phyloP scores from a whole-genome alignment of 2,329 filamentous ascomycete species.

The Xylaria polymorpha region DNA sequence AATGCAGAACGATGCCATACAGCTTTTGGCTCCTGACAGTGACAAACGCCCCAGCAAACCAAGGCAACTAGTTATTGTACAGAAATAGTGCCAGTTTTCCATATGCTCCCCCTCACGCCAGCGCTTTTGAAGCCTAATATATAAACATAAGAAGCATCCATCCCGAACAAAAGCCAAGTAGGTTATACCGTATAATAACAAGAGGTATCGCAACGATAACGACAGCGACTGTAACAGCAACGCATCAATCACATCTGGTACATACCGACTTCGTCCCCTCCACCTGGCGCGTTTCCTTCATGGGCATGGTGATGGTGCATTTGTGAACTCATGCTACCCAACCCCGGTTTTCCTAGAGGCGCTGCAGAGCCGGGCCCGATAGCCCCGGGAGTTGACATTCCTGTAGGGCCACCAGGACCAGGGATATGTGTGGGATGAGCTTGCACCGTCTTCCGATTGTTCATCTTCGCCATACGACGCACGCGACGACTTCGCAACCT shows the following conservation, averaged over 20 bases:
- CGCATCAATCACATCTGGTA: conserved; percentile 85
- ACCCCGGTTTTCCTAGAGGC: conserved; percentile 73
- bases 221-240: conserved; percentile 55
- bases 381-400: conserved; percentile 71
- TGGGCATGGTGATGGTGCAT: conserved; percentile 82
- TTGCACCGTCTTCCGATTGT: conserved; percentile 80
- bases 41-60: conserved; percentile 55
- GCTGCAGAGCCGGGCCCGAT: conserved; percentile 68
- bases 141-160: conserved; percentile 51
- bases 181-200: conserved; percentile 50
- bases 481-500: conserved; percentile 90
- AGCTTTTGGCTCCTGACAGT: conserved; percentile 49
- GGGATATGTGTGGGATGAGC: conserved; percentile 73
- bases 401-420: conserved; percentile 72
- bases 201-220: conserved; percentile 53
- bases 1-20: conserved; percentile 53
- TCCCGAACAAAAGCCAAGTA: conserved; percentile 48
- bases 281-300: conserved; percentile 74
- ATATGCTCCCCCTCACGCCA: conserved; percentile 54
- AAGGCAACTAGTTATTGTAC: conserved; percentile 66
- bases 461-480: conserved; percentile 95
- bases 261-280: conserved; percentile 94
- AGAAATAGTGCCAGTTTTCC: conserved; percentile 59
- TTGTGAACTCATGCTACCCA: conserved; percentile 72
- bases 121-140: conserved; percentile 51